Conservation (phyloP, 139 green algal species). For the Chlorella vulgaris region DNA sequence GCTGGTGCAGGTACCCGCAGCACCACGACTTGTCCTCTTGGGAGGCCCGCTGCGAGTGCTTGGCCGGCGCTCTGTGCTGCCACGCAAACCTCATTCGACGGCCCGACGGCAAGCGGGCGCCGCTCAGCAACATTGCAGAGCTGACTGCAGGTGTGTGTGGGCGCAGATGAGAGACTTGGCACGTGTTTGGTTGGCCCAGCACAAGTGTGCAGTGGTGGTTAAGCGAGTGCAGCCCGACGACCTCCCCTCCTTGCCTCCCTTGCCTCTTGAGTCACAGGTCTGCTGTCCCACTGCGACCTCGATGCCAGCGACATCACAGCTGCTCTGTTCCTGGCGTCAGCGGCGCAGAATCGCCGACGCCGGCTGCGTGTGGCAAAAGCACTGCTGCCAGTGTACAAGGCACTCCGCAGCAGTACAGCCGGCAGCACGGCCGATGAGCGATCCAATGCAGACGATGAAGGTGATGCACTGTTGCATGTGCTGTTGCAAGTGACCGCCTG, state of each 20-base stretch:
- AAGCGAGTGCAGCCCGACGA: too few species aligned
- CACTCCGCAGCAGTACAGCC: background rate
- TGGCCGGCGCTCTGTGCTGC: constrained; percentile 47
- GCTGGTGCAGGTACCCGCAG: constrained; percentile 1
- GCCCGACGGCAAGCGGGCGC: constrained; percentile 40
- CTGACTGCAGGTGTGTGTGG: constrained; percentile 28
- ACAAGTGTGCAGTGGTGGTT: too few species aligned
- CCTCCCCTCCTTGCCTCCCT: background rate
- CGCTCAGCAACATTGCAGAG: constrained; percentile 53
- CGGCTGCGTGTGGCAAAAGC: constrained; percentile 46
- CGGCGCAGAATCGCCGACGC: constrained; percentile 47
- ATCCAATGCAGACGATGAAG: background rate
- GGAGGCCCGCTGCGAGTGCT: constrained; percentile 48
- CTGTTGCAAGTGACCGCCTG: background rate
- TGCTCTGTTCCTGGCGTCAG: constrained; percentile 41
- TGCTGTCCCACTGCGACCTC: constrained; percentile 48
- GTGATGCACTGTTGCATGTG: background rate
- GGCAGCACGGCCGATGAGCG: background rate
- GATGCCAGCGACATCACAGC: constrained; percentile 51
- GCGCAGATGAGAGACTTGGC: background rate
- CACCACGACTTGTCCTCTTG: constrained; percentile 35
- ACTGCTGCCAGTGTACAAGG: constrained; percentile 40
- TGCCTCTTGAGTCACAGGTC: background rate
- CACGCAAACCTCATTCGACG: constrained; percentile 12
- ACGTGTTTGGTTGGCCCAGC: background rate